Evolutionary conservation across 306 rosid genomes (phyloP), one percentile per base, ranked within the genome.

Genomic region (Quercus suber): DNA sequence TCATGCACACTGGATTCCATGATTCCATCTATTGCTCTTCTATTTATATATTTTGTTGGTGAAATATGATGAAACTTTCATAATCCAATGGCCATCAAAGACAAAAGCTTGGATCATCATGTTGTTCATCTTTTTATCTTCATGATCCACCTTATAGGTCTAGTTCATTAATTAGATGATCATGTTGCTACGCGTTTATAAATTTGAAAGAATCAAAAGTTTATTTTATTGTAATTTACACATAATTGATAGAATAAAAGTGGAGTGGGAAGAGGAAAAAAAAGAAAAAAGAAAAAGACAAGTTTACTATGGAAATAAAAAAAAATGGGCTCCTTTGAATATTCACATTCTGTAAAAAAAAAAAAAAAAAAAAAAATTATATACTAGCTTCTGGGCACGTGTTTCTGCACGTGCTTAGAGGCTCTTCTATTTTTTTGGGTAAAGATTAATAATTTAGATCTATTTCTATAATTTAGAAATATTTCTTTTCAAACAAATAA

Each of bases 1-100:
- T 71, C 73, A 8, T 60, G 81, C 81, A 60, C 74, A 57, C 71
- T 79, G 80, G 89, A 83, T 83, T 80, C 82, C 75, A 74, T 61
- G 89, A 83, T 83, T 80, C 82, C 78, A 74, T 61, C 20, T 57
- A n/a, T 57, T 18, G 23, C 56, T 76, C 18, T n/a, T 28, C 45
- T 21, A 53, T 79, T 20, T 30, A 33, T 13, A 4, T 41, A 67
- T 18, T 43, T 27, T 41, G 52, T n/a, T 19, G 59, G 55, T 27
- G 31, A 59, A 21, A 61, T 13, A 13, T 14, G 69, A 61, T 61
- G 69, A 17, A 61, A 13, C 19, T 37, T 20, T 17, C 53, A 35
- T 3, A 35, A 69, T 78, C 82, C 20, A 78, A 70, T 45, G 63
- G 59, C 45, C 49, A 19, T 57, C 17, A 10, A 69, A 33, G 2